Evolutionary conservation across 306 rosid genomes (phyloP).

Genomic region (Abrus precatorius): DNA sequence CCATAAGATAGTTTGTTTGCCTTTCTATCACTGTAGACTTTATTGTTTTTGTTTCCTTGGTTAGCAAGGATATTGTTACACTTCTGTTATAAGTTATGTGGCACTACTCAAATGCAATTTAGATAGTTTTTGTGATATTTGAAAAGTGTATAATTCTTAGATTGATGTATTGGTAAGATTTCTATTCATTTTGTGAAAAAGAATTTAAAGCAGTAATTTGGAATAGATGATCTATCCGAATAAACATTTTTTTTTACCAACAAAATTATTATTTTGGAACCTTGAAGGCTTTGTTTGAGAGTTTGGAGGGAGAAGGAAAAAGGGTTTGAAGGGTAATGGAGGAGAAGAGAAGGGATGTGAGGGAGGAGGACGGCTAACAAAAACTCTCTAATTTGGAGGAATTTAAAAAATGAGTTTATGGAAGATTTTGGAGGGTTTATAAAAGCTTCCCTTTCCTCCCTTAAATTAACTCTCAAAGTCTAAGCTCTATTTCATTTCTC

Average conservation of each 20-base stretch:
- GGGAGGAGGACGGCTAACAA: no score
- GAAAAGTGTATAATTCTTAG: not conserved
- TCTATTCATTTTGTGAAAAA: not conserved
- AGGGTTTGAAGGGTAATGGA: no score
- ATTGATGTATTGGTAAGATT: slow-evolving; percentile 21
- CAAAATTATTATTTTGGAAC: not conserved
- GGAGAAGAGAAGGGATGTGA: no score
- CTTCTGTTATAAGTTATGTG: slow-evolving; percentile 4
- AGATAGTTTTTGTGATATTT: not conserved
- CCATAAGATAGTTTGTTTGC: slow-evolving; percentile 8
- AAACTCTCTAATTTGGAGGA: no score
- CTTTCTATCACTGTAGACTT: not conserved
- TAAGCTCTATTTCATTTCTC: slow-evolving; percentile 26
- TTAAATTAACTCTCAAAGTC: not conserved
- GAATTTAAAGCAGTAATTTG: not conserved
- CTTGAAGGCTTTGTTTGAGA: no score
- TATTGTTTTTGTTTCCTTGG: slow-evolving; percentile 19
- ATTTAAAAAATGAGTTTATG: no score
- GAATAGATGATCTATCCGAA: not conserved
- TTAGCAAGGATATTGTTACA: not conserved
- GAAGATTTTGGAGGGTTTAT: no score
- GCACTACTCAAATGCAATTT: slow-evolving; percentile 24
- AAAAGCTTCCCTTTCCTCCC: no score
- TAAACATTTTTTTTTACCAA: not conserved
- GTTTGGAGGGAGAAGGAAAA: no score